These are phyloP conservation scores for Chaetomiaceae sp. DNA, from an alignment of 2,329 filamentous ascomycete genomes.

Conservation along the genomic window DNA sequence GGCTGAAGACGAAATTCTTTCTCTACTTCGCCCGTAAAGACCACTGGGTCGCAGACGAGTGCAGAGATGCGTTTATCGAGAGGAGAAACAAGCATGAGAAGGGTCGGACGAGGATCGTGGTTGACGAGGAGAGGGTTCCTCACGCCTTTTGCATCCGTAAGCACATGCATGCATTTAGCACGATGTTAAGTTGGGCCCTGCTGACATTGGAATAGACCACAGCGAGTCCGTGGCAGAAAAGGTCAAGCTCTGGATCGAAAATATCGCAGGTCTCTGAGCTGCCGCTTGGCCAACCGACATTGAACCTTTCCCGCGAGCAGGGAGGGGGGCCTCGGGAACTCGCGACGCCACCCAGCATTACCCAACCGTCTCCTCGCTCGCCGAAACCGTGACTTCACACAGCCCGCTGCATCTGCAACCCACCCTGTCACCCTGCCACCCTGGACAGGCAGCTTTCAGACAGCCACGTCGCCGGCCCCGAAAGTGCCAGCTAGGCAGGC, in stretches of 20 bases:
- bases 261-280: slow-evolving; percentile 33
- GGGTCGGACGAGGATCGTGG: slow-evolving; percentile 40
- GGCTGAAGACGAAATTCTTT: slow-evolving; percentile 43
- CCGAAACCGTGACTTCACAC: too few relatives aligned
- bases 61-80: slow-evolving; percentile 51
- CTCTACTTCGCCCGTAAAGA: slow-evolving; percentile 56
- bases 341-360: too few relatives aligned
- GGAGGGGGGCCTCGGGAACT: too few relatives aligned
- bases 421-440: too few relatives aligned
- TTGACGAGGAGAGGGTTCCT: slow-evolving; percentile 51
- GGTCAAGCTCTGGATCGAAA: slow-evolving; percentile 44
- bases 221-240: slow-evolving; percentile 45
- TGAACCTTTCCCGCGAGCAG: too few relatives aligned
- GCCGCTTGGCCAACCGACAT: neutral
- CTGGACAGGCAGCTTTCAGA: too few relatives aligned
- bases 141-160: slow-evolving; percentile 57
- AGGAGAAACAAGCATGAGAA: slow-evolving; percentile 25
- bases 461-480: too few relatives aligned
- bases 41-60: slow-evolving; percentile 54
- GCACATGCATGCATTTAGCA: slow-evolving; percentile 16
- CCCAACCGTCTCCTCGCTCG: too few relatives aligned
- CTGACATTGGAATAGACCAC: slow-evolving; percentile 30
- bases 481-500: too few relatives aligned
- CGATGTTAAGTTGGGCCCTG: neutral
- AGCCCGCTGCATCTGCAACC: too few relatives aligned